Base-by-base conservation (phyloP, 139 green algal species). In the Diplosphaera chodatii region DNA sequence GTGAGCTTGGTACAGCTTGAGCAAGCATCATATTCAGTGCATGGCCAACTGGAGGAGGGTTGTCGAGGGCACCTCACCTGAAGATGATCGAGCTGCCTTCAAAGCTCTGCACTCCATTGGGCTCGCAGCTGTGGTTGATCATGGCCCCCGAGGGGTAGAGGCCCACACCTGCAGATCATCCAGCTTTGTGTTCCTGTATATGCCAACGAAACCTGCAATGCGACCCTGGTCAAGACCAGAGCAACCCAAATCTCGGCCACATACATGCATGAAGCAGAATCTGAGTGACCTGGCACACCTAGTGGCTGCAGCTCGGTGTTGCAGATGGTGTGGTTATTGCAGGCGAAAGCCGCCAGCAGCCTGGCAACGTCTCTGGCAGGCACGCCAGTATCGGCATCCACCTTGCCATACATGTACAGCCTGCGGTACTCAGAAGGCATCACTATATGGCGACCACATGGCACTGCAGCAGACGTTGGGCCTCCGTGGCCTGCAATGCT, bases 321-420 rank as follows among this genome's bases (percentile, higher is more conserved):
- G 66, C 84, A 90, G 21, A 92, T 81, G 18, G 84, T 92, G 79
- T 93, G 87, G 65, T 78, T 84, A 78, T 93, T 92, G 81, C 70
- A 85, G 1, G 85, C 80, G 68, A 91, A 81, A 3, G 81, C 77
- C 1, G 88, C 83, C 29, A 94, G 65, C 64, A 94, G 78, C 67
- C 73, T 72, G 4, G 90, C 89, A 1, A 89, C 41, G 4, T 83
- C 64, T 1, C 69, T 76, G 18, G 66, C 29, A 40, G 29, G 79
- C 41, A 32, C 4, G 22, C 29, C 48, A 10, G 48, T 28, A 10
- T 20, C 56, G 23, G 27, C 1, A 10, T 28, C 34, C 15, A 4
- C 68, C 29, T 64, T 34, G 15, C 55, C 29, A 20, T 62, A 28
- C 80, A 81, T 83, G 40, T 79, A 82, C 30, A 74, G 30, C 77